Evolutionary conservation across 805 yeast species (phyloP).

Genomic region (Komagataella pseudopastoris): DNA sequence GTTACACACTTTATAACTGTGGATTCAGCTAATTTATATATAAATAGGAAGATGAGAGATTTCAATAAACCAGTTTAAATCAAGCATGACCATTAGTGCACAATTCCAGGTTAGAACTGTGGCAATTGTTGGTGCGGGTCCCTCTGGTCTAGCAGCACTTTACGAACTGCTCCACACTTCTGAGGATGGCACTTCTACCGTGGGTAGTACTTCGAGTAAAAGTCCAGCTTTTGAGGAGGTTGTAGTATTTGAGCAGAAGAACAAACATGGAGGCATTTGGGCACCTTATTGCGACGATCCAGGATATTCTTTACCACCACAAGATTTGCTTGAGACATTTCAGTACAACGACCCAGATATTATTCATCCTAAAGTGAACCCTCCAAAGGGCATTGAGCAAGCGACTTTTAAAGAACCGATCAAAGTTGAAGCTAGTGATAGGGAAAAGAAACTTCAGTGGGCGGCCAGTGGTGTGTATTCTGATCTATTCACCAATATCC

Average conservation of each 20-base stretch:
- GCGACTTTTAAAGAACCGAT: slow-evolving; percentile 20
- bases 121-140: slow-evolving; percentile 21
- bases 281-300: slow-evolving; percentile 6
- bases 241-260: slow-evolving; percentile 25
- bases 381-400: slow-evolving; percentile 10
- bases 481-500: slow-evolving; percentile 26
- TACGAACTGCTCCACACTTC: slow-evolving; percentile 17
- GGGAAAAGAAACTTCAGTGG: slow-evolving; percentile 16
- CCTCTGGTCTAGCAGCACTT: slow-evolving; percentile 14
- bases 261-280: slow-evolving; percentile 28
- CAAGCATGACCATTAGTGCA: neutral
- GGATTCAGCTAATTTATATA: neutral
- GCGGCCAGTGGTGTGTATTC: slow-evolving; percentile 22
- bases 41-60: neutral
- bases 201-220: slow-evolving; percentile 3
- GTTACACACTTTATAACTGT: neutral
- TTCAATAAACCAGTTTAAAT: neutral
- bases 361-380: slow-evolving; percentile 4
- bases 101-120: slow-evolving; percentile 10
- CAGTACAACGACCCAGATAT: slow-evolving; percentile 5
- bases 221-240: slow-evolving; percentile 19
- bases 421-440: slow-evolving; percentile 3
- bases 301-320: slow-evolving; percentile 10
- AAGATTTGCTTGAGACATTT: slow-evolving; percentile 3
- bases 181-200: slow-evolving; percentile 13